phyloP scores from a whole-genome alignment of 2,329 filamentous ascomycete species.

The Amauroascus verrucosus region DNA sequence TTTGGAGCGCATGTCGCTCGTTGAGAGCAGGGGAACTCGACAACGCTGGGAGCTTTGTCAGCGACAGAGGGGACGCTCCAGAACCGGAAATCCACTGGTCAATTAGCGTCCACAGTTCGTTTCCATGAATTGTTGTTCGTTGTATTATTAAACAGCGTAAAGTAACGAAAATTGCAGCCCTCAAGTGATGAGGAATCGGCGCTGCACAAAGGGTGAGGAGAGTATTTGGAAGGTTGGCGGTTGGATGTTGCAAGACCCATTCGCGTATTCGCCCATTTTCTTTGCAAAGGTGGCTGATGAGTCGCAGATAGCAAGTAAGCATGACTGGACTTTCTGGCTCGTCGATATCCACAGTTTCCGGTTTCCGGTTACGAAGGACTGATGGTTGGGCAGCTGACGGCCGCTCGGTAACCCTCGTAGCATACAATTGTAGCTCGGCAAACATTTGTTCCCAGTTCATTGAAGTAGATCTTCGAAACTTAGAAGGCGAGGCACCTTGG shows the following conservation, averaged over 20 bases:
- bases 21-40: conserved; percentile 34
- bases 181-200: conserved; percentile 62
- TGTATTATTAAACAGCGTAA: conserved; percentile 64
- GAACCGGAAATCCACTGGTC: conserved; percentile 67
- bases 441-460: conserved; percentile 92
- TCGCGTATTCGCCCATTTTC: conserved; percentile 62
- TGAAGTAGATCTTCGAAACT: conserved; percentile 70
- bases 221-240: conserved; percentile 59
- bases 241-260: conserved; percentile 60
- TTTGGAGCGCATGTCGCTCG: conserved; percentile 57
- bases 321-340: conserved; percentile 94
- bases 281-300: conserved; percentile 70
- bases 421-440: conserved; percentile 76
- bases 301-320: conserved; percentile 83
- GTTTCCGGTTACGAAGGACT: conserved; percentile 50
- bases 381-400: conserved; percentile 47
- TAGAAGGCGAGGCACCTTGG: conserved; percentile 65
- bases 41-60: conserved; percentile 39
- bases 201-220: conserved; percentile 72
- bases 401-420: conserved; percentile 65
- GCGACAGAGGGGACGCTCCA: conserved; percentile 27
- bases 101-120: conserved; percentile 67
- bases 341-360: conserved; percentile 58
- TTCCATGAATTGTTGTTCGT: conserved; percentile 57
- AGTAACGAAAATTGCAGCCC: conserved; percentile 73